These are phyloP conservation scores for Kockovaella imperatae DNA, from an alignment of 768 basidiomycete genomes.

Conservation along the genomic window DNA sequence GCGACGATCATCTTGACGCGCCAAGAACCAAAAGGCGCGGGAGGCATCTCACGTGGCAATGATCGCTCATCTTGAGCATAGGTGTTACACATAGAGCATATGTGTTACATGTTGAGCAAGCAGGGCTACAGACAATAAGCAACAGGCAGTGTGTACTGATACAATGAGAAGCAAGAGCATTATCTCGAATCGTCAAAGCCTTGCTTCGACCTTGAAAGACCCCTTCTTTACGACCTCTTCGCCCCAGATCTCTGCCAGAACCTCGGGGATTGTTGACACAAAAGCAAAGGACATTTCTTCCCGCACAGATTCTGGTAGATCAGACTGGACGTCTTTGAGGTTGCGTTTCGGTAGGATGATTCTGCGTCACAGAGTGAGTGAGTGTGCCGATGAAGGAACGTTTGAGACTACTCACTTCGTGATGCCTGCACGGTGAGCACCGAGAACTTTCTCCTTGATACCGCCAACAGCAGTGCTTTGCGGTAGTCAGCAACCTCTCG, in stretches of 20 bases:
- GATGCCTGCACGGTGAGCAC: slow-evolving; percentile 78
- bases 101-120: too few species aligned
- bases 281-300: slow-evolving; percentile 73
- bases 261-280: slow-evolving; percentile 69
- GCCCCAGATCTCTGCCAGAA: slow-evolving; percentile 59
- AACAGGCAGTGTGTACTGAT: too few species aligned
- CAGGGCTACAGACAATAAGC: too few species aligned
- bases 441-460: slow-evolving; percentile 78
- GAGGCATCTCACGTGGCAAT: too few species aligned
- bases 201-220: too few species aligned
- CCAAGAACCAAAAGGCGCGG: too few species aligned
- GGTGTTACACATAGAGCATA: too few species aligned
- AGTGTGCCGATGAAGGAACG: background rate
- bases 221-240: too few species aligned
- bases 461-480: slow-evolving; percentile 56
- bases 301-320: slow-evolving; percentile 60
- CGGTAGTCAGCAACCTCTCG: slow-evolving; percentile 50
- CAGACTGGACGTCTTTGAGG: slow-evolving; percentile 77
- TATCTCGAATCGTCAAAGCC: too few species aligned
- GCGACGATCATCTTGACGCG: too few species aligned
- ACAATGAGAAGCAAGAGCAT: too few species aligned
- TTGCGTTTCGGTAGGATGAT: slow-evolving; percentile 80
- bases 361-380: slow-evolving; percentile 45
- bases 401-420: slow-evolving; percentile 41
- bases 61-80: too few species aligned